Percentiles rank a stretch among this genome's conserved stretches.
Evolutionary conservation across 164 flowering plant species (phyloP).

Genomic region (Vitis rotundifolia): DNA sequence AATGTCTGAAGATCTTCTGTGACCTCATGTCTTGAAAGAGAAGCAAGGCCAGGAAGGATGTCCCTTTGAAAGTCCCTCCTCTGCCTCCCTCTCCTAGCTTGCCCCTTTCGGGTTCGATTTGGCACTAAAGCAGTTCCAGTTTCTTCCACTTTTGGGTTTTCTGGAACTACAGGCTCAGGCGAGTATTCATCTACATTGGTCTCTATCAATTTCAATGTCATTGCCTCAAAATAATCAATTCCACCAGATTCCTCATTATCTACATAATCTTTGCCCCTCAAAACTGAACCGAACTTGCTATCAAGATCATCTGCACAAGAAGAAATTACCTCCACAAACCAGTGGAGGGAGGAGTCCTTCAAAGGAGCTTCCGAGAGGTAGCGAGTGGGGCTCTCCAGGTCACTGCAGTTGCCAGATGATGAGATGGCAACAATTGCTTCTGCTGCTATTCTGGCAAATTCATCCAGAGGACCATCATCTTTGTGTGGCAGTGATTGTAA

Average conservation of each 20-base stretch:
- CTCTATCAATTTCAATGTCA: conserved; percentile 72
- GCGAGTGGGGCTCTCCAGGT: conserved; percentile 8
- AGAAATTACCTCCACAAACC: conserved; percentile 49
- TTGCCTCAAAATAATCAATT: conserved; percentile 73
- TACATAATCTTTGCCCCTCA: conserved; percentile 17
- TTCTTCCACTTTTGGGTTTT: conserved; percentile 46
- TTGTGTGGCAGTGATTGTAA: conserved; percentile 4
- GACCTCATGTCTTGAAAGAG: conserved; percentile 90
- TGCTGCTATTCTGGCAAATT: conserved; percentile 37
- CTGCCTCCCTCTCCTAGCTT: conserved; percentile 84
- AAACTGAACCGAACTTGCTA: conserved; percentile 14
- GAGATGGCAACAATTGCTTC: conserved; percentile 59
- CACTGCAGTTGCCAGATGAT: conserved; percentile 15
- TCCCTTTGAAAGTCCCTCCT: conserved; percentile 94
- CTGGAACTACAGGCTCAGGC: conserved; percentile 49
- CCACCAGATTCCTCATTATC: conserved; percentile 23
- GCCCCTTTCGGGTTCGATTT: conserved; percentile 60
- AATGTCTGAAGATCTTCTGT: conserved; percentile 75
- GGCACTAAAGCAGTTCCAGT: conserved; percentile 23
- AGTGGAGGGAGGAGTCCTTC: conserved; percentile 29
- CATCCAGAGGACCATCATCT: conserved; percentile 22
- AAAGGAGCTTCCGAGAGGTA: conserved; percentile 16
- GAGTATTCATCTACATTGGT: conserved; percentile 62
- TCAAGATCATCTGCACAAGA: conserved; percentile 32
- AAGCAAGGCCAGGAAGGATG: conserved; percentile 81